Percentiles rank a stretch among this genome's conserved stretches.
These are phyloP conservation scores for Penicillium paneum DNA, from an alignment of 2,329 filamentous ascomycete species.

Conservation along the genomic window DNA sequence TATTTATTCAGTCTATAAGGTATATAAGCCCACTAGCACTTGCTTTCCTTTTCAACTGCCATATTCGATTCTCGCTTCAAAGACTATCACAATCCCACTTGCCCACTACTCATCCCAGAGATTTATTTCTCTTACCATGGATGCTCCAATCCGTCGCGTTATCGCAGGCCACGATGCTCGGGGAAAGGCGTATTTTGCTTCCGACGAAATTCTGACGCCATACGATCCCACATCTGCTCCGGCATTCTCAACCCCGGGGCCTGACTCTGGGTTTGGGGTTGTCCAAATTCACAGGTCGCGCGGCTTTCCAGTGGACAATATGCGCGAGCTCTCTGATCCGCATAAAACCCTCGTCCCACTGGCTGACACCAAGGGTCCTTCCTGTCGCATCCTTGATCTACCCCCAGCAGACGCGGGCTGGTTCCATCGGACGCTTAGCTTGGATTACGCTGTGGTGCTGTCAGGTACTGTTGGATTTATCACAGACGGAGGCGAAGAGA, in stretches of 20 bases:
- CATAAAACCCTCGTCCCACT: conserved; percentile 23
- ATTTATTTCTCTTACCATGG: not conserved
- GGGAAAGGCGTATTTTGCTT: conserved; percentile 27
- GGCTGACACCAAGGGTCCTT: conserved; percentile 24
- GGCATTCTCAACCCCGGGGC: conserved; percentile 15
- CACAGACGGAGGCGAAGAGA: conserved; percentile 30
- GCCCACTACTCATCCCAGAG: not conserved
- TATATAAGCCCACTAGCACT: not conserved
- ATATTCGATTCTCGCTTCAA: not conserved
- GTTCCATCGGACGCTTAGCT: conserved; percentile 30
- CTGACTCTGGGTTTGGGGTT: conserved; percentile 24
- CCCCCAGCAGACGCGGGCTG: conserved; percentile 18
- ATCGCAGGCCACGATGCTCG: conserved; percentile 22
- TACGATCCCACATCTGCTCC: conserved; percentile 26
- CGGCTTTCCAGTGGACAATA: conserved; percentile 25
- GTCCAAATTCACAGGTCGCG: conserved; percentile 29
- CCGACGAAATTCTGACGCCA: conserved; percentile 25
- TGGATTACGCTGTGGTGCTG: conserved; percentile 32
- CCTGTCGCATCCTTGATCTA: conserved; percentile 20
- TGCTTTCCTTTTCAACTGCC: not conserved
- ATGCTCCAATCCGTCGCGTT: conserved; percentile 21
- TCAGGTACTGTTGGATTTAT: conserved; percentile 26
- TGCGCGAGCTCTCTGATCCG: conserved; percentile 18
- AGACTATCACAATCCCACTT: not conserved
- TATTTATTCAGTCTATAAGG: not conserved